These are phyloP conservation scores for Penicillium chermesinum DNA, from an alignment of 495 filamentous ascomycete species.

Conservation along the genomic window DNA sequence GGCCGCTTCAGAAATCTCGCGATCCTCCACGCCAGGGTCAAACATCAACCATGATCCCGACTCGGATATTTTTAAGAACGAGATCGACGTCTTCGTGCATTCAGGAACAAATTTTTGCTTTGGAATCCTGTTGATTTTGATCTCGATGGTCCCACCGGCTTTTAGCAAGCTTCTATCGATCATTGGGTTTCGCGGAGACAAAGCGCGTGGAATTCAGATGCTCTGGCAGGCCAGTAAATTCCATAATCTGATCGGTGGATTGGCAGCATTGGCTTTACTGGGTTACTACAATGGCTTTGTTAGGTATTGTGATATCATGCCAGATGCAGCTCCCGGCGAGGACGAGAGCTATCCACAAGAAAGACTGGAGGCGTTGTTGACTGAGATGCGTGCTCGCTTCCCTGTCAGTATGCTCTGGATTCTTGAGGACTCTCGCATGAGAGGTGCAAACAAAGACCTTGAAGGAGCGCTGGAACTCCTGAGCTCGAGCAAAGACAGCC, in stretches of 20 bases:
- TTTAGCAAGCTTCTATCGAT: conserved; percentile 80
- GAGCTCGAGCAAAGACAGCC: conserved; percentile 50
- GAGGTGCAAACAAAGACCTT: conserved; percentile 61
- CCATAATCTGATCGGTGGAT: conserved; percentile 83
- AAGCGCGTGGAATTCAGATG: conserved; percentile 74
- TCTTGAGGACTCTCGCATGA: conserved; percentile 82
- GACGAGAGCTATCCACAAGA: conserved; percentile 68
- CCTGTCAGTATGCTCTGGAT: conserved; percentile 82
- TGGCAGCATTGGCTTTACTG: conserved; percentile 75
- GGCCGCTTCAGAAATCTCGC: conserved; percentile 6
- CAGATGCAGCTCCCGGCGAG: conserved; percentile 46
- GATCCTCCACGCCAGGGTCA: conserved; percentile 16
- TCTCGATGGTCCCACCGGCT: conserved; percentile 86
- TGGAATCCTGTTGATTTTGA: conserved; percentile 74
- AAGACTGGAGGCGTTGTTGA: conserved; percentile 62
- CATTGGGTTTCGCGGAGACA: conserved; percentile 89
- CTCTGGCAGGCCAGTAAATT: conserved; percentile 91
- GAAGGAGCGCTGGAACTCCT: conserved; percentile 64
- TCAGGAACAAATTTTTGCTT: conserved; percentile 86
- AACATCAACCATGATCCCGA: conserved; percentile 46
- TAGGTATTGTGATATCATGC: conserved; percentile 83
- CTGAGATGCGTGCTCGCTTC: conserved; percentile 69
- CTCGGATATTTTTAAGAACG: conserved; percentile 56
- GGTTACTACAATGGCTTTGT: conserved; percentile 84
- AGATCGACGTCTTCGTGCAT: conserved; percentile 81